Evolutionary conservation across 176 grass and related monocot genomes (phyloP).

Genomic region (Pontederia paniculata): DNA sequence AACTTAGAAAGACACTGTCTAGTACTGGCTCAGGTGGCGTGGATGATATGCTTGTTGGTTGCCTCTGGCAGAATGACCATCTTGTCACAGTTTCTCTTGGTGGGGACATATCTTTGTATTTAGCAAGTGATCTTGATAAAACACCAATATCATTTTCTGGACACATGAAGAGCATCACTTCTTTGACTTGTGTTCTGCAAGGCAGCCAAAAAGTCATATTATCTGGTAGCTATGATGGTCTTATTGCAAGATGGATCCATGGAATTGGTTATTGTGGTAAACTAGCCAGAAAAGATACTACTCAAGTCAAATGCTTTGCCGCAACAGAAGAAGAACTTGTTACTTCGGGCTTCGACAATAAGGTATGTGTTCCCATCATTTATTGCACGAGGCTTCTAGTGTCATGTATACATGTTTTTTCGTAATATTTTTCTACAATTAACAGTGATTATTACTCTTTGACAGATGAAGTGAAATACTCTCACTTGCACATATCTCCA

Average conservation of each 20-base stretch:
- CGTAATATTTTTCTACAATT: too few species aligned
- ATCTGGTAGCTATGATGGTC: constrained; percentile 86
- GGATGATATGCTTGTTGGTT: constrained; percentile 96
- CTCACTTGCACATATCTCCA: too few species aligned
- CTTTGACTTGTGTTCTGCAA: constrained; percentile 48
- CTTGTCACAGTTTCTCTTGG: constrained; percentile 88
- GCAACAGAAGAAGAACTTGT: constrained; percentile 62
- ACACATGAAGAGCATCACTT: constrained; percentile 69
- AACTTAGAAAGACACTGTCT: constrained; percentile 60
- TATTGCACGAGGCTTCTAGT: neutral
- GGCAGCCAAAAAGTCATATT: constrained; percentile 58
- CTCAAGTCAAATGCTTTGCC: constrained; percentile 92
- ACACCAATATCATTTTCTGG: constrained; percentile 73
- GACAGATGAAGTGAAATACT: too few species aligned
- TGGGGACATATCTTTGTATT: constrained; percentile 76
- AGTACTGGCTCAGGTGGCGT: constrained; percentile 65
- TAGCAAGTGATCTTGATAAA: constrained; percentile 49
- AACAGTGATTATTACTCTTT: too few species aligned
- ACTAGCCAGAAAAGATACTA: constrained; percentile 66
- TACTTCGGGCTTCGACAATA: constrained; percentile 91
- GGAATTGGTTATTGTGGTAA: constrained; percentile 80
- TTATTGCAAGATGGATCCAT: constrained; percentile 75
- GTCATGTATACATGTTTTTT: neutral
- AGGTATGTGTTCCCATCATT: constrained; percentile 29
- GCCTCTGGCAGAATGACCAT: constrained; percentile 92